Evolutionary conservation across 176 grass and related monocot species (phyloP).

Genomic region (Carex scoparia): DNA sequence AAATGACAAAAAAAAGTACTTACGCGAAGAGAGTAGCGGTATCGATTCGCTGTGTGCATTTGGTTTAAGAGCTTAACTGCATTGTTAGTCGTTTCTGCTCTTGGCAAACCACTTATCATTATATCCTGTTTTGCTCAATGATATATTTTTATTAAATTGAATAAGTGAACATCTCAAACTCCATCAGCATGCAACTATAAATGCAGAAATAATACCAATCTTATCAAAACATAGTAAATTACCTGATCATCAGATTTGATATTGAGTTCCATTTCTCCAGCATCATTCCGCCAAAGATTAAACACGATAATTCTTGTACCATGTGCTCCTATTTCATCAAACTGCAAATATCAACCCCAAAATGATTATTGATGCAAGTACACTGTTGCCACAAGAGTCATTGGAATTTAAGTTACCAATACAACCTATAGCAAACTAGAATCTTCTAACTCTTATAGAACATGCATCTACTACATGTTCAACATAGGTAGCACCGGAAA

Average conservation of each 20-base stretch:
- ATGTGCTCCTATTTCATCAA: constrained; percentile 60
- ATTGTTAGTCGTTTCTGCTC: constrained; percentile 22
- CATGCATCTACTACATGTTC: background rate
- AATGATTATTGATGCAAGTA: background rate
- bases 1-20: constrained; percentile 7
- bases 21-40: constrained; percentile 56
- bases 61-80: constrained; percentile 31
- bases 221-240: background rate
- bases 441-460: background rate
- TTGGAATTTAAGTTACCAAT: background rate
- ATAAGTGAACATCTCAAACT: background rate
- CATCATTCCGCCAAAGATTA: constrained; percentile 68
- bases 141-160: background rate
- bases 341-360: constrained; percentile 38
- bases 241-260: constrained; percentile 49
- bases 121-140: constrained; percentile 44
- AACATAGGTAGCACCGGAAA: background rate
- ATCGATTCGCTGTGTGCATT: constrained; percentile 58
- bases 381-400: background rate
- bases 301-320: constrained; percentile 83
- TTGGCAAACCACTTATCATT: constrained; percentile 51
- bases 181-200: background rate
- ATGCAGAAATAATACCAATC: background rate
- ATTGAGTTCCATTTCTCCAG: constrained; percentile 66
- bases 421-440: background rate